Evolutionary conservation across 371 early-diverging fungal genomes (phyloP), one percentile per base, ranked within the genome.

Genomic region (Homolaphlyctis polyrhiza): DNA sequence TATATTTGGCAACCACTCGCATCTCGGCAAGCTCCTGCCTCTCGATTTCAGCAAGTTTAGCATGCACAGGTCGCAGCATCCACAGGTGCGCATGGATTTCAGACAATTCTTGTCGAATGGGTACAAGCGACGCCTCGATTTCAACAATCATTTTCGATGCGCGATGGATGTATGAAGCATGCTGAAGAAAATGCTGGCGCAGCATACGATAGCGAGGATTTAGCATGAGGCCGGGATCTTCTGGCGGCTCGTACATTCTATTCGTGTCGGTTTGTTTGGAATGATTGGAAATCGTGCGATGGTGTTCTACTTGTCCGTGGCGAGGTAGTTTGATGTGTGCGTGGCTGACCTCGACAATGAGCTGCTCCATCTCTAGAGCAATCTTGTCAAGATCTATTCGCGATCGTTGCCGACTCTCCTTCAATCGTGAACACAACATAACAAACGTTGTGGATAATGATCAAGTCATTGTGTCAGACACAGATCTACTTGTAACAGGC

Each of bases 61-160:
- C 25, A 14, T 63, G 51, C 2, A 69, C 28, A 6, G 58, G 63
- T 4, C 45, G 35, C 28, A 67, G 25, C 32, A 51, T 28, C 32
- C 14, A 34, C 32, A 59, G 49, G 34, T 65, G 65, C 14, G 57
- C 35, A 33, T 71, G 64, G 1, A 67, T 43, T 6, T 50, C 65
- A 14, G 59, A 32, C 16, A 71, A 49, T 1, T 71, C 64, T 28
- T 67, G 67, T 28, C 60, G 61, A 2, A 62, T 28, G 0, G 67
- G 65, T 13, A 65, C 45, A 11, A 67, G 61, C 1, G 61, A 62
- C 16, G 58, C 67, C 58, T 71, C 67, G 11, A 71, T 28, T 0
- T 39, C 35, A 14, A 65, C 60, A n/a, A 71, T 61, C n/a, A 57
- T 49, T 1, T 27, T 18, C 23, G 45, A 16, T n/a, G 65, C 45